phyloP scores from a whole-genome alignment of 805 yeast genomes.

The Metschnikowia continentalis region DNA sequence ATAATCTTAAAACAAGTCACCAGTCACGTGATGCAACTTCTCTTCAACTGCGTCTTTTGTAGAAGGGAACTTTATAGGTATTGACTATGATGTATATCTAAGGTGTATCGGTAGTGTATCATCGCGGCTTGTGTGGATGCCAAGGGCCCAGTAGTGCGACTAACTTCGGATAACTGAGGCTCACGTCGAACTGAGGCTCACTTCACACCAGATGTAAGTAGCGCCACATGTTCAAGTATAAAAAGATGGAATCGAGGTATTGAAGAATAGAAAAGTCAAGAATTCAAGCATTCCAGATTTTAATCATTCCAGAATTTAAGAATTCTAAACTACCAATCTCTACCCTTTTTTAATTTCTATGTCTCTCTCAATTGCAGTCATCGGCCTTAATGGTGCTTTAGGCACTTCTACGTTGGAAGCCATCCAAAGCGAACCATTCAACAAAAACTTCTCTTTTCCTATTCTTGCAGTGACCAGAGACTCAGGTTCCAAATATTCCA shows the following conservation, averaged over 20 bases:
- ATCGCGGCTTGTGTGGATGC: too few relatives aligned
- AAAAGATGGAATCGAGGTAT: too few relatives aligned
- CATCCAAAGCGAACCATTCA: constrained; percentile 39
- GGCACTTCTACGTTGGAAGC: constrained; percentile 47
- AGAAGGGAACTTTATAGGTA: too few relatives aligned
- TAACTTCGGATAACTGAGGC: background rate
- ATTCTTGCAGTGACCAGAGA: constrained; percentile 49
- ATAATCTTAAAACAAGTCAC: too few relatives aligned
- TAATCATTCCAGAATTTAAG: too few relatives aligned
- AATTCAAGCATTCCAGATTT: too few relatives aligned
- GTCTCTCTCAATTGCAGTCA: constrained; percentile 41
- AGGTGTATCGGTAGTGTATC: too few relatives aligned
- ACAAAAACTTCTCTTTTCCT: constrained; percentile 42
- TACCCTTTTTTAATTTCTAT: constrained; percentile 2
- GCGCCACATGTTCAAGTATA: background rate
- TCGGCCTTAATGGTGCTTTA: constrained; percentile 51
- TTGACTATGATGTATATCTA: too few relatives aligned
- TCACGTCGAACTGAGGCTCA: background rate
- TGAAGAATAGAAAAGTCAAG: too few relatives aligned
- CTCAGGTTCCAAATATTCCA: constrained; percentile 25
- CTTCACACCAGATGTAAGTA: background rate
- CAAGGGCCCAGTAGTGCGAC: background rate
- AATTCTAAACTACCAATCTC: background rate
- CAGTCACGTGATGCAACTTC: too few relatives aligned
- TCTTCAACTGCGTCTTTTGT: too few relatives aligned